Conservation (phyloP, 345 rosid species). For the Isatis tinctoria region DNA sequence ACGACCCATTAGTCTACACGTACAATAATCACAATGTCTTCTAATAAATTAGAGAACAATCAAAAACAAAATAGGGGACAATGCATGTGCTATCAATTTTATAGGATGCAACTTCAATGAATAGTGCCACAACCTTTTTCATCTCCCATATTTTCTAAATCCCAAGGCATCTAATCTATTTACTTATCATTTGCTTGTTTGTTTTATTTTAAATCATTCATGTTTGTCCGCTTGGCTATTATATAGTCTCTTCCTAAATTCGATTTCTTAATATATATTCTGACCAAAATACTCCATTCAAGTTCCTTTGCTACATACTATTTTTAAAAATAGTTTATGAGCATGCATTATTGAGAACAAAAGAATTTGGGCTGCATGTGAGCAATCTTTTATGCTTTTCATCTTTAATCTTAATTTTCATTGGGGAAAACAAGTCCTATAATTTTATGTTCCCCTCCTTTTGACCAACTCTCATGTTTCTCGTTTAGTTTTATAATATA, state of each 20-base stretch:
- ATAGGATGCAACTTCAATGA: constrained; percentile 27
- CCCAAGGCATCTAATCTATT: constrained; percentile 15
- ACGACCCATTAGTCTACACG: constrained; percentile 23
- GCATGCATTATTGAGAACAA: constrained; percentile 33
- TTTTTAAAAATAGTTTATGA: background rate
- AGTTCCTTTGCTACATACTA: background rate
- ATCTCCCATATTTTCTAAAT: constrained; percentile 3
- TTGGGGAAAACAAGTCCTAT: constrained; percentile 33
- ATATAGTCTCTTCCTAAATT: constrained; percentile 5
- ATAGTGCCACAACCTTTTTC: constrained; percentile 11
- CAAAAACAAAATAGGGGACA: constrained; percentile 10
- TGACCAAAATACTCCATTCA: constrained; percentile 16
- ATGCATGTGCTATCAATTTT: constrained; percentile 26
- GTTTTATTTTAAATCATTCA: background rate
- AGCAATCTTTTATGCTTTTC: constrained; percentile 33
- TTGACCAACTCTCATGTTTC: constrained; percentile 34
- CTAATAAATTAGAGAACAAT: constrained; percentile 9
- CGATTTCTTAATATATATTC: background rate
- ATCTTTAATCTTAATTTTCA: constrained; percentile 20
- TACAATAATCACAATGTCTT: constrained; percentile 22
- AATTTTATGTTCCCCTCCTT: constrained; percentile 25
- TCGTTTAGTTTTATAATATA: constrained; percentile 13
- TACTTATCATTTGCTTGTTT: background rate
- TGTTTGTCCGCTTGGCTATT: constrained; percentile 7
- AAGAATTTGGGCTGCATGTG: constrained; percentile 38